Base-by-base conservation (phyloP, 1,139 yeast species). In the Scheffersomyces lignicola region DNA sequence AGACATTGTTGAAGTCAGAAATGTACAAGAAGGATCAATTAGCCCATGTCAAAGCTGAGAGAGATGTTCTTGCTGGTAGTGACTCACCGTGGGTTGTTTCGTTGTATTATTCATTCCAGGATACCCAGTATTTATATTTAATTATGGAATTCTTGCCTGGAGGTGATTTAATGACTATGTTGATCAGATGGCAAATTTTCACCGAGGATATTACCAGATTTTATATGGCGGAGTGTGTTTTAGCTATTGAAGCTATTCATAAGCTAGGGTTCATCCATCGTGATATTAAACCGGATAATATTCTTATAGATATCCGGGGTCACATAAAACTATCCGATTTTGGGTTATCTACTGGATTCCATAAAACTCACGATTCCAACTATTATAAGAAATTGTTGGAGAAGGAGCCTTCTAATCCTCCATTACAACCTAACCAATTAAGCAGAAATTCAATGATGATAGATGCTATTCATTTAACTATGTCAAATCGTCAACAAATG, bases 401-500 rank as follows among this genome's bases (percentile, higher is more conserved):
- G 40, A 78, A 82, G 48, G 88, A 81, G 45, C 62, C 59, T 5
- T 46, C 50, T n/a, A 49, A 51, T 21, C 43, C 42, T 24, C 56
- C 52, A 48, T 42, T 61, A 53, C 56, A 56, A 47, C 47, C 54
- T 21, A 50, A 44, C 38, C 58, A 39, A 33, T 42, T 39, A 20
- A 41, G 44, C 36, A 71, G 96, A 43, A 89, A 88, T 56, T 82
- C 95, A 5, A 83, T 87, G 78, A 78, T 84, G 80, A 96, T 89
- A 31, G 98, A 94, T 59, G 92, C 97, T 1, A 92, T 92, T 53
- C 95, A 88, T 58, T 70, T 92, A 61, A 92, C 98, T 4, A 88
- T 94, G 83, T 84, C 96, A 11, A 90, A 90, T 56, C 76, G 97
- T 49, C 97, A 92, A 58, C 97, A 92, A 60, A 89, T 94, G 73